A percentile compares a stretch with the other conserved stretches of the same genome.
phyloP scores from a whole-genome alignment of 495 filamentous ascomycete genomes.

The Glonium stellatum region DNA sequence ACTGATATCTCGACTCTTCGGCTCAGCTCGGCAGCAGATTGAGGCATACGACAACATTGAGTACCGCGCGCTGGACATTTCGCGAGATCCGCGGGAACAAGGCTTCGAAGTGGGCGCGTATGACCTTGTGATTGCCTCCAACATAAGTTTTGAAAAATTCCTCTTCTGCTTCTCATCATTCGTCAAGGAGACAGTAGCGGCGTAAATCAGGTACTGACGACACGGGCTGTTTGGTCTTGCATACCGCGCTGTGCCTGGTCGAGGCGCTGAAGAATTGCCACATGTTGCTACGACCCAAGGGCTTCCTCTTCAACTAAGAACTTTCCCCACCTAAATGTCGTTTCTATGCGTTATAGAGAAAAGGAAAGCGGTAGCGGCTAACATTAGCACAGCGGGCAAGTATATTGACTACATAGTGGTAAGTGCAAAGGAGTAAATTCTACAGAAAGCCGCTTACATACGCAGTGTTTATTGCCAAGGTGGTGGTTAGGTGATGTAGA shows the following conservation, averaged over 20 bases:
- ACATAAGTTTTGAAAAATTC: not conserved
- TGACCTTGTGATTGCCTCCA: not conserved
- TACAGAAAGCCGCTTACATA: too few relatives aligned
- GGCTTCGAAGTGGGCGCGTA: not conserved
- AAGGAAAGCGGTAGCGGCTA: not conserved
- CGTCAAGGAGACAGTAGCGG: not conserved
- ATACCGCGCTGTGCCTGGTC: not conserved
- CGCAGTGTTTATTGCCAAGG: too few relatives aligned
- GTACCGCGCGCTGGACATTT: not conserved
- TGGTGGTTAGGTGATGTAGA: not conserved
- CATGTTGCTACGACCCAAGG: not conserved
- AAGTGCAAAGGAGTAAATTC: too few relatives aligned
- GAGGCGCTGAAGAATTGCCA: not conserved
- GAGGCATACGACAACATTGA: not conserved
- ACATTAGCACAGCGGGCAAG: not conserved
- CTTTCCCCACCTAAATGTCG: not conserved
- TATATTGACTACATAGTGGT: too few relatives aligned
- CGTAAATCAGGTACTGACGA: too few relatives aligned
- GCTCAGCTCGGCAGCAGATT: not conserved
- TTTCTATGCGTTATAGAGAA: not conserved
- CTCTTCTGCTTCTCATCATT: too few relatives aligned
- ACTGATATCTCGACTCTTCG: conserved; percentile 6
- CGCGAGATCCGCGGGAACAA: not conserved
- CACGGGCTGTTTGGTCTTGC: not conserved
- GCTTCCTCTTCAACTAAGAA: not conserved